phyloP scores from a whole-genome alignment of 2,329 filamentous ascomycete genomes.

The Colletotrichum sp. region DNA sequence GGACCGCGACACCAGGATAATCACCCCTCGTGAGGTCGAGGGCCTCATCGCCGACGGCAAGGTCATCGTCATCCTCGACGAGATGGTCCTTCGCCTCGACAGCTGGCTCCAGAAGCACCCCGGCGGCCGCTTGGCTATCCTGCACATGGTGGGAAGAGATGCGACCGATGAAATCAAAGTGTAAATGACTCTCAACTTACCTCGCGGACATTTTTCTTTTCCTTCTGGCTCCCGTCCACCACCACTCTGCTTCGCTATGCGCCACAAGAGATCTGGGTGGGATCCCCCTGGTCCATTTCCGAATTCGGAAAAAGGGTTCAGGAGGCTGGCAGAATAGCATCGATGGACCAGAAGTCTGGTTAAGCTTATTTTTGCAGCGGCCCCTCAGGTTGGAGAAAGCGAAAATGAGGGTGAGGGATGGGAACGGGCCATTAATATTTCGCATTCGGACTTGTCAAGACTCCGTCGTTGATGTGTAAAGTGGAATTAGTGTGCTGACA shows the following conservation, averaged over 20 bases:
- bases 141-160: constrained; percentile 67
- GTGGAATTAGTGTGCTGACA: constrained; percentile 30
- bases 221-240: background rate
- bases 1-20: constrained; percentile 44
- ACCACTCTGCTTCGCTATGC: background rate
- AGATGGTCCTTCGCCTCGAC: constrained; percentile 59
- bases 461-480: constrained; percentile 1
- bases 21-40: constrained; percentile 53
- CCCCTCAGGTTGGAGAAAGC: background rate
- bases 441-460: background rate
- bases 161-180: constrained; percentile 64
- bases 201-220: background rate
- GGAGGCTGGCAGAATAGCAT: background rate
- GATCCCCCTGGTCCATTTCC: background rate
- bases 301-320: background rate
- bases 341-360: constrained; percentile 16
- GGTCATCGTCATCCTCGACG: constrained; percentile 61
- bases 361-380: constrained; percentile 7
- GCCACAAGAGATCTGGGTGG: background rate
- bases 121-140: constrained; percentile 62
- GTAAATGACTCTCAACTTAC: constrained; percentile 40
- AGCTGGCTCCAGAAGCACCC: constrained; percentile 65
- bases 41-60: constrained; percentile 59
- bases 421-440: constrained; percentile 13
- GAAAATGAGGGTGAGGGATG: background rate